Evolutionary conservation across 768 basidiomycete genomes (phyloP), one percentile per base, ranked within the genome.

Genomic region (Thelephora aurantiotincta): DNA sequence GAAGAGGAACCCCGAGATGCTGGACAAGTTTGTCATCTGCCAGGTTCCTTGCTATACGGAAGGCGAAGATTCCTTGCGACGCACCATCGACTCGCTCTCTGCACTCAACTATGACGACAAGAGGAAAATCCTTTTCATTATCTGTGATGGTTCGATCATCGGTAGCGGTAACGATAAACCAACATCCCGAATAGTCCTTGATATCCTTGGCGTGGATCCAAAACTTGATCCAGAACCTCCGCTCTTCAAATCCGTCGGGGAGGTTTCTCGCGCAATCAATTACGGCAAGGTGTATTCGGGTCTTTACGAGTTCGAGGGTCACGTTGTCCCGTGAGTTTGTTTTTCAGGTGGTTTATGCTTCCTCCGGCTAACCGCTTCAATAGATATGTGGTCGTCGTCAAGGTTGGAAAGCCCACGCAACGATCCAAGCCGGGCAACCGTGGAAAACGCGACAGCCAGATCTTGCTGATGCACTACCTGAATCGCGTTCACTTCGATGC

Each of bases 251-350:
- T 85, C 82, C 26, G 72, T 94, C 19, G 92, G 91, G 2, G 92
- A 97, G 60, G 92, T 88, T 0, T 81, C 83, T 2, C 80, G 74
- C 57, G 87, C 90, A 52, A 69, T 94, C 45, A 97, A 97, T 60
- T 94, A 93, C 58, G 92, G 89, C 48, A 97, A 96, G 65, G 73
- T 97, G 13, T 96, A 94, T 62, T 93, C 91, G 11, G 92, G 92
- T 6, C 60, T 97, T 50, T 96, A 96, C 56, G 92, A 96, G 62
- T 89, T 86, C 51, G 87, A 91, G 55, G 90, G 91, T 3, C 92
- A 94, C 54, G 90, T 94, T 52, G 91, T 94, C 36, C 92, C 92
- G 78, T 90, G 59, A 64, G 86, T 77, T 1, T 34, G 12, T 7
- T 5, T 23, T 14, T 4, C n/a, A 16, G 11, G 26, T 30, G 26